Conservation (phyloP, 225 moss, liverwort and hornwort species). For the Pseudisothecium myosuroides region DNA sequence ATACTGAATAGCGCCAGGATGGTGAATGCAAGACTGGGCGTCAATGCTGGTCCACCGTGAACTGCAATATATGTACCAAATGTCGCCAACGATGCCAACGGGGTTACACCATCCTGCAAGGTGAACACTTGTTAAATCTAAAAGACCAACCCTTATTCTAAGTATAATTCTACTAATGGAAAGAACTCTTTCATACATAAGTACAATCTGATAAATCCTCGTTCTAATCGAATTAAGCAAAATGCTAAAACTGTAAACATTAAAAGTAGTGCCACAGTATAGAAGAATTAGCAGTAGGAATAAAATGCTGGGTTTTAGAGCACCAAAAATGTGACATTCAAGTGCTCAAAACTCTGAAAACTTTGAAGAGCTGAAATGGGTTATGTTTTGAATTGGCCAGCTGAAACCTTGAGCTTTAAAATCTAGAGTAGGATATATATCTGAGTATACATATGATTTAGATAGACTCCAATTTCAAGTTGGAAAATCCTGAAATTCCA, state of each 20-base stretch:
- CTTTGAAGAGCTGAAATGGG: background rate
- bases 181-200: background rate
- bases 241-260: background rate
- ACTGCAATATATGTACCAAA: slow-evolving; percentile 37
- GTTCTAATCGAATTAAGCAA: background rate
- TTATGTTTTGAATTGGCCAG: background rate
- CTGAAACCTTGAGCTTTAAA: background rate
- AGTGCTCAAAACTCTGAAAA: background rate
- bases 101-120: slow-evolving; percentile 43
- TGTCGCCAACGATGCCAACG: slow-evolving; percentile 43
- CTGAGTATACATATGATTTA: no score
- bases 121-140: background rate
- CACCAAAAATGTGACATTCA: background rate
- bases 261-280: no score
- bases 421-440: background rate
- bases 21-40: slow-evolving; percentile 43
- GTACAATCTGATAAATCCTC: background rate
- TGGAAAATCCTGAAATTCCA: background rate
- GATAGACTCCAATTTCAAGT: background rate
- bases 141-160: background rate
- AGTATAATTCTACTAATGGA: background rate
- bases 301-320: background rate
- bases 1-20: slow-evolving; percentile 48
- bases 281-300: background rate
- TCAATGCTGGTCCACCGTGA: slow-evolving; percentile 21